Evolutionary conservation across 1,284 basidiomycete species (phyloP), one percentile per base, ranked within the genome.

Genomic region (Pholiota adiposa): DNA sequence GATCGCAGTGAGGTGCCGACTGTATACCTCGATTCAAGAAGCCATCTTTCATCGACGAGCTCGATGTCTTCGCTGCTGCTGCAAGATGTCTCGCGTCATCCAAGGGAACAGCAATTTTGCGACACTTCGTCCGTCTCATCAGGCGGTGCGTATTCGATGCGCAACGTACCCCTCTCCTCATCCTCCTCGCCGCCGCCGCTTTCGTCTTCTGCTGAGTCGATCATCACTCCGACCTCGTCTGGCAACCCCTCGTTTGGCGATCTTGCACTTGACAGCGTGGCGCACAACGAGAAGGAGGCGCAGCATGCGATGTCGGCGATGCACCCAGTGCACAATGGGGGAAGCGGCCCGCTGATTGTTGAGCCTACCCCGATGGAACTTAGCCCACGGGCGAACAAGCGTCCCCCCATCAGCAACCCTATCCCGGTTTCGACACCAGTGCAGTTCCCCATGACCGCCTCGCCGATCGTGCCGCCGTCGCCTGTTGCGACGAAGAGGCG

Each of bases 131-230:
- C 79, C 11, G 72, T 74, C 18, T 77, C 77, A 3, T 77, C 78
- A 56, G 72, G 70, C 19, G 66, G 66, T n/a, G 18, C 43, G 38
- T 71, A 70, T 23, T 67, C 68, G 27, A n/a, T 38, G 0, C n/a
- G 34, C 23, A 57, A 60, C 9, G 34, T 44, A 14, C 66, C 65
- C 8, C 43, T 55, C 11, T 34, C 41, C 1, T 33, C 41, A 9
- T 67, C 67, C 18, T 65, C 69, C 12, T 64, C 72, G 16, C 75
- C 78, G 23, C 76, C 77, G 2, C 73, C 73, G 3, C 69, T 80
- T 7, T 78, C 79, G 4, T 79, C 79, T 0, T 82, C 80, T 1
- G 72, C 75, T 0, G 82, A 83, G 61, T 82, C 81, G 1, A 69
- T 83, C 41, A 71, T 71, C 4, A 78, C 81, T 2, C 79, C 80